Evolutionary conservation across 768 basidiomycete genomes (phyloP).

Genomic region (Polyporus arcularius): DNA sequence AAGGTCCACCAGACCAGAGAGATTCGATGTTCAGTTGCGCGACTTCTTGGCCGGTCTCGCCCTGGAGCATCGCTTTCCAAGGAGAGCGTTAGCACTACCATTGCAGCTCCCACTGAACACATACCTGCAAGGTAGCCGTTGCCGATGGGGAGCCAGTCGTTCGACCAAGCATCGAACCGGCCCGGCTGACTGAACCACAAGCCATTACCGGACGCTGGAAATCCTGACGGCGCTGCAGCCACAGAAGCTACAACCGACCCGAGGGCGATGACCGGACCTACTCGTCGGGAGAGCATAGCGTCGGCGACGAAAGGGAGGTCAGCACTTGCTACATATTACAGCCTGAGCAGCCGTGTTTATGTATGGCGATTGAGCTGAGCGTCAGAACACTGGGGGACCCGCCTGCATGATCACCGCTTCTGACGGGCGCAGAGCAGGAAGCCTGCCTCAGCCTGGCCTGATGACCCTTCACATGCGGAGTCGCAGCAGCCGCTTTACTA

Average conservation of each 20-base stretch:
- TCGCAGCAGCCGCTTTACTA: neutral
- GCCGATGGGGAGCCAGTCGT: slow-evolving; percentile 67
- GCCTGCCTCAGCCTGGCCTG: neutral
- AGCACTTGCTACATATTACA: neutral
- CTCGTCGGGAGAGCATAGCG: slow-evolving; percentile 11
- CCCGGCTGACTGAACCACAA: slow-evolving; percentile 67
- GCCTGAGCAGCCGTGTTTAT: slow-evolving; percentile 1
- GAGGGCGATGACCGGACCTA: slow-evolving; percentile 8
- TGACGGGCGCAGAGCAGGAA: neutral
- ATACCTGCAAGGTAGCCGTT: slow-evolving; percentile 72
- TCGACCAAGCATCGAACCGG: slow-evolving; percentile 46
- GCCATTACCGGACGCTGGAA: slow-evolving; percentile 73
- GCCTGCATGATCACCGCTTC: neutral
- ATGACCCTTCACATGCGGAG: slow-evolving; percentile 11
- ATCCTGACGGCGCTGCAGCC: slow-evolving; percentile 41
- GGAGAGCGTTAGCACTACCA: neutral
- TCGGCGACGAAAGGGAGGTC: neutral
- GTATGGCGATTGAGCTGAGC: neutral
- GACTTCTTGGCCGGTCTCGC: slow-evolving; percentile 58
- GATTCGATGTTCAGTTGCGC: slow-evolving; percentile 76
- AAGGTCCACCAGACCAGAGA: slow-evolving; percentile 76
- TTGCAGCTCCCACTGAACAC: slow-evolving; percentile 5
- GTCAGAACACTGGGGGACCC: neutral
- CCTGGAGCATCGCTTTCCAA: slow-evolving; percentile 60
- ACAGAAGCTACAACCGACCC: slow-evolving; percentile 5